These are phyloP conservation scores for Auriscalpium vulgare DNA, from an alignment of 768 basidiomycete species.

Conservation along the genomic window DNA sequence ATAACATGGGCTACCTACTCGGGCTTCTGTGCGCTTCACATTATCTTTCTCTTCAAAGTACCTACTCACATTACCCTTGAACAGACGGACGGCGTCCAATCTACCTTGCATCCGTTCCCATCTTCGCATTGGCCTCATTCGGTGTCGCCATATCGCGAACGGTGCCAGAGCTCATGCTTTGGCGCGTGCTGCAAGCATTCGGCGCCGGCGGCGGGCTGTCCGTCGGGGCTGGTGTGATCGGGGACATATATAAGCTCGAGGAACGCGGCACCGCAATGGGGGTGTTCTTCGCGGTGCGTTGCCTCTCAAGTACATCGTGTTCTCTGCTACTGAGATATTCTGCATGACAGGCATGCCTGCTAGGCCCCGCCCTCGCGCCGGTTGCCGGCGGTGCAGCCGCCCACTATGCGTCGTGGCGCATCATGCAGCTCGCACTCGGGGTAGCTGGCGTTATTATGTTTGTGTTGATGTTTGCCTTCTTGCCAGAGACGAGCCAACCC, in stretches of 20 bases:
- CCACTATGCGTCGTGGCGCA: slow-evolving; percentile 60
- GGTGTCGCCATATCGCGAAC: slow-evolving; percentile 44
- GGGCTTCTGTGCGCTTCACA: background rate
- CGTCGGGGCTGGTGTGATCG: slow-evolving; percentile 54
- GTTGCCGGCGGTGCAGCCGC: slow-evolving; percentile 47
- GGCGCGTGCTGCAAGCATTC: slow-evolving; percentile 58
- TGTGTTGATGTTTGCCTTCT: slow-evolving; percentile 31
- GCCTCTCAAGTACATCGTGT: background rate
- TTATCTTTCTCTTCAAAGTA: background rate
- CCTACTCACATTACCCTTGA: background rate
- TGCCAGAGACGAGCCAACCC: slow-evolving; percentile 65
- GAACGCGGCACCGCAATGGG: slow-evolving; percentile 56
- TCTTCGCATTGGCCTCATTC: slow-evolving; percentile 49
- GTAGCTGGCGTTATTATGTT: slow-evolving; percentile 32
- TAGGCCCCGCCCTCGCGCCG: slow-evolving; percentile 59
- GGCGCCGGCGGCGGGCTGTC: slow-evolving; percentile 53
- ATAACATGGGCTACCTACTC: slow-evolving; percentile 6
- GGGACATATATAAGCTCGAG: slow-evolving; percentile 59
- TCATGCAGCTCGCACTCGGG: slow-evolving; percentile 43
- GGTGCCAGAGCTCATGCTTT: slow-evolving; percentile 43
- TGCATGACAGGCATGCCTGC: slow-evolving; percentile 35
- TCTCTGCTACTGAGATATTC: background rate
- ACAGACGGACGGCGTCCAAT: slow-evolving; percentile 61
- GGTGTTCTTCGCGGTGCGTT: slow-evolving; percentile 42
- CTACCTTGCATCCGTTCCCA: slow-evolving; percentile 52